Conservation (phyloP, 352 stramenopile genomes). For the Aphanomyces astaci region DNA sequence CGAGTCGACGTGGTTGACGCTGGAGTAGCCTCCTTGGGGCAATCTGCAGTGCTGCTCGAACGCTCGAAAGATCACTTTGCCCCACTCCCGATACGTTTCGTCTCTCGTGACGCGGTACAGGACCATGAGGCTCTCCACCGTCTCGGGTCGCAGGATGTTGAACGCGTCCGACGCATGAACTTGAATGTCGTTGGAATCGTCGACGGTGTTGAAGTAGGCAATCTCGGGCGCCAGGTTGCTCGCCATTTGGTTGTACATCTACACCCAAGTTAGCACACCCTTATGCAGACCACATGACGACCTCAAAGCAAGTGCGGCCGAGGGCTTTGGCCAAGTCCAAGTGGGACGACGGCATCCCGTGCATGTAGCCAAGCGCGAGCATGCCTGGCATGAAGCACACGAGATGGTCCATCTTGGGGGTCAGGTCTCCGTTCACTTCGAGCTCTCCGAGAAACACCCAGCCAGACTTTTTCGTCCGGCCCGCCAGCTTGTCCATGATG, state of each 20-base stretch:
- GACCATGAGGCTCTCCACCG: constrained; percentile 84
- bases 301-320: constrained; percentile 60
- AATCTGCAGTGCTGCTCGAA: constrained; percentile 58
- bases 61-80: constrained; percentile 66
- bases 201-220: constrained; percentile 42
- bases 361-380: constrained; percentile 52
- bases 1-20: constrained; percentile 43
- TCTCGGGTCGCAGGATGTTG: constrained; percentile 80
- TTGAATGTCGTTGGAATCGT: constrained; percentile 22
- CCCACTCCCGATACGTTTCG: constrained; percentile 66
- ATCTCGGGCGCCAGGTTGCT: constrained; percentile 69
- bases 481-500: constrained; percentile 38
- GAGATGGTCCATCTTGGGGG: constrained; percentile 71
- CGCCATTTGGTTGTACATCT: constrained; percentile 62
- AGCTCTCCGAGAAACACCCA: constrained; percentile 44
- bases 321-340: constrained; percentile 63
- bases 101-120: constrained; percentile 81
- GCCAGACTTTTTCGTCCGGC: constrained; percentile 32
- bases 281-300: constrained; percentile 14
- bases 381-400: constrained; percentile 83
- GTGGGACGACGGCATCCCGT: constrained; percentile 48
- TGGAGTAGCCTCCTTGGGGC: constrained; percentile 52
- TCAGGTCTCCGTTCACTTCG: constrained; percentile 25
- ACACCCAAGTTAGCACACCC: neutral
- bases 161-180: constrained; percentile 32